These are phyloP conservation scores for Gynostemma pentaphyllum DNA, from an alignment of 306 rosid genomes.

Conservation along the genomic window DNA sequence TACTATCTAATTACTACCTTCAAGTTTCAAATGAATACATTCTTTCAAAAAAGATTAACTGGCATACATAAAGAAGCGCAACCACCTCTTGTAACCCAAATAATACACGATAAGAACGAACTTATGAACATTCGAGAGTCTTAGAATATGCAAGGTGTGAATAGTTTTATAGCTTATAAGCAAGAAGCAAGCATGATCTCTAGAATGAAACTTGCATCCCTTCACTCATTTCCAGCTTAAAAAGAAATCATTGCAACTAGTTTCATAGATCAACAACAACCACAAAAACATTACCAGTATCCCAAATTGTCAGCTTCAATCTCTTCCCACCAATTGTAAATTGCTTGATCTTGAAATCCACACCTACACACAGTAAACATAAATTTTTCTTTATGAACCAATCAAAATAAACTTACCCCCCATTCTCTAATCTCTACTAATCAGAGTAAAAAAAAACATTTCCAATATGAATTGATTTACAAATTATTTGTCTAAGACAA, in stretches of 20 bases:
- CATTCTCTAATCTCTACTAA: background rate
- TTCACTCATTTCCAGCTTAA: background rate
- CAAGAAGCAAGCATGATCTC: background rate
- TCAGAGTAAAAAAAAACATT: background rate
- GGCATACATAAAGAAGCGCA: no score
- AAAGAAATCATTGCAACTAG: background rate
- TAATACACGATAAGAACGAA: no score
- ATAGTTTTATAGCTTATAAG: background rate
- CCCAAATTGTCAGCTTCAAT: slow-evolving; percentile 89
- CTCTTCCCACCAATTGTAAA: slow-evolving; percentile 69
- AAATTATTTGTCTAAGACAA: no score
- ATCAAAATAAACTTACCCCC: no score
- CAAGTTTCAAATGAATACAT: no score
- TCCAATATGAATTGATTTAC: no score
- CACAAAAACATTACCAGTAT: slow-evolving; percentile 56
- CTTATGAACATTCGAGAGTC: no score
- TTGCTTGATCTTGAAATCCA: slow-evolving; percentile 88
- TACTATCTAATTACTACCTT: background rate
- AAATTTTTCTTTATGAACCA: background rate
- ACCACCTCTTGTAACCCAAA: background rate
- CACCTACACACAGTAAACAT: slow-evolving; percentile 35
- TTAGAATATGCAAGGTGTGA: no score
- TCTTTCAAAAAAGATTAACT: no score
- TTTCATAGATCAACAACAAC: background rate
- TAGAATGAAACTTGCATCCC: background rate